Evolutionary conservation across 345 rosid genomes (phyloP).

Genomic region (Gossypium herbaceum): DNA sequence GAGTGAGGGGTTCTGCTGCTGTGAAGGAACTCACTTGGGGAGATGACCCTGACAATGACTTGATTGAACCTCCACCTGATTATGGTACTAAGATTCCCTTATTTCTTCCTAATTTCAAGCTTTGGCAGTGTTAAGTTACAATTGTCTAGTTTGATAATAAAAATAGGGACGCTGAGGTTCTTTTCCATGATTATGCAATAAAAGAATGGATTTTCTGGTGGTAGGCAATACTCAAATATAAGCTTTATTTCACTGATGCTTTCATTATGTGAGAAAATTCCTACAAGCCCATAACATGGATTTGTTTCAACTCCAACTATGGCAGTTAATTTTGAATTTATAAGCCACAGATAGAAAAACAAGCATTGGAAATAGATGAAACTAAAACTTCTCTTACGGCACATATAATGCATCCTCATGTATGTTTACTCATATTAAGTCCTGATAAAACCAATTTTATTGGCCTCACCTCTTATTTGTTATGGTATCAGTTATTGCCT

Average conservation of each 20-base stretch:
- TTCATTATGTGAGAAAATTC: not conserved
- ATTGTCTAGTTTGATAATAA: not conserved
- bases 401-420: not conserved
- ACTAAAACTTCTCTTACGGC: not conserved
- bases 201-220: not conserved
- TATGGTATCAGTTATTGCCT: not conserved
- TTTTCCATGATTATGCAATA: not conserved
- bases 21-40: conserved; percentile 83
- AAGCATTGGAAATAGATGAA: not conserved
- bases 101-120: conserved; percentile 1
- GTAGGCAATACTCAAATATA: not conserved
- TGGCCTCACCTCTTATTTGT: not conserved
- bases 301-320: not conserved
- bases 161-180: not conserved
- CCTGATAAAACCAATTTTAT: not conserved
- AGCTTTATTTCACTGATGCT: not conserved
- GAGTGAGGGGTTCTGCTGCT: conserved; percentile 53
- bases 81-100: conserved; percentile 40
- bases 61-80: conserved; percentile 70
- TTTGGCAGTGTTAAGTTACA: not conserved
- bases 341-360: not conserved
- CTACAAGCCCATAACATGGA: not conserved
- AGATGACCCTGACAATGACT: conserved; percentile 50
- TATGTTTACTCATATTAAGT: not conserved
- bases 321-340: not conserved